These are phyloP conservation scores for Naganishia kalamii DNA, from an alignment of 768 basidiomycete genomes.

Conservation along the genomic window DNA sequence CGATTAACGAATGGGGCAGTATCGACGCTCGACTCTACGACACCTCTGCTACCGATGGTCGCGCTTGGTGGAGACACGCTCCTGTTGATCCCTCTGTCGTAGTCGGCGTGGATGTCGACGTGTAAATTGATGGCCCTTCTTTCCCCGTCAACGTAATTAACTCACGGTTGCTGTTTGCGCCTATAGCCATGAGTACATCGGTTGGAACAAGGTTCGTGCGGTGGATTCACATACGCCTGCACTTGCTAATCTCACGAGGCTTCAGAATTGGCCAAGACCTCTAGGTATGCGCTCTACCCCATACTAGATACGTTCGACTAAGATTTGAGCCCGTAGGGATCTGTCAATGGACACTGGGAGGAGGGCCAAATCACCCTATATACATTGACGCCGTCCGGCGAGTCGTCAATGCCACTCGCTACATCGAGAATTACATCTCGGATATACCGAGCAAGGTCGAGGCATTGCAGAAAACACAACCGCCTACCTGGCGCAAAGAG, in stretches of 20 bases:
- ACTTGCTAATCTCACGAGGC: neutral
- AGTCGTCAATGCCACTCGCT: slow-evolving; percentile 34
- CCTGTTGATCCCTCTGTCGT: slow-evolving; percentile 4
- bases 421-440: slow-evolving; percentile 19
- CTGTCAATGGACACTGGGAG: slow-evolving; percentile 45
- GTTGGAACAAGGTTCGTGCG: neutral
- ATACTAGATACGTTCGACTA: neutral
- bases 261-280: slow-evolving; percentile 12
- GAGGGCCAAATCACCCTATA: slow-evolving; percentile 40
- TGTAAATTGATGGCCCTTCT: neutral
- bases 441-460: neutral
- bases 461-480: neutral
- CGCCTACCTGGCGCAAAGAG: neutral
- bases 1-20: slow-evolving; percentile 16
- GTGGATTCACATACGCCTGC: neutral
- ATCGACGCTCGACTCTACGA: neutral
- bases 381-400: slow-evolving; percentile 38
- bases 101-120: slow-evolving; percentile 14
- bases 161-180: neutral
- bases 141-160: too few relatives aligned
- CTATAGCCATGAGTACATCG: neutral
- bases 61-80: neutral
- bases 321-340: neutral
- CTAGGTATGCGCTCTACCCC: neutral
- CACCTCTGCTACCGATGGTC: slow-evolving; percentile 10